Base-by-base conservation (phyloP, 2,329 filamentous ascomycete genomes). In the Pseudocercospora cruenta region DNA sequence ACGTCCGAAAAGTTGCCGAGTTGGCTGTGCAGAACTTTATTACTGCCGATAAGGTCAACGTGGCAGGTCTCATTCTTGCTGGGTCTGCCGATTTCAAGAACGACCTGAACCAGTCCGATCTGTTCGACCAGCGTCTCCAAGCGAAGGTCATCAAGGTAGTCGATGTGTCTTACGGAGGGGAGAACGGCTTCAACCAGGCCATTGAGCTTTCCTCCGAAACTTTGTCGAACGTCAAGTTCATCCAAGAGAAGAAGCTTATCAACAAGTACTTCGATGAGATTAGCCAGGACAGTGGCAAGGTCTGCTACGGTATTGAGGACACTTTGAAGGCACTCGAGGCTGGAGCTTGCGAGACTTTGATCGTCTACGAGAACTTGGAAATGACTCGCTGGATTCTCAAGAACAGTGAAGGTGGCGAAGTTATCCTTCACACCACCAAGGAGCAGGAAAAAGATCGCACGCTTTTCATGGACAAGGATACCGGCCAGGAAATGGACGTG, bases 11-110 rank as follows among this genome's bases (percentile, higher is more conserved):
- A 84, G 96, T 99, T 69, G 93, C 95, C 76, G 95, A 99, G 81
- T 82, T 97, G 83, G 95, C 95, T 39, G 95, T 99, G 61, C 96
- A 99, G 82, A 98, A 98, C 82, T 99, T 96, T 82, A 97, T 99
- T 81, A 97, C 94, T 76, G 91, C 90, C 79, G 95, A 99, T 86
- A 99, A 98, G 85, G 92, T 96, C 82, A 99, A 99, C 80, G 94
- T 98, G 58, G 93, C 92, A 67, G 96, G 95, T 76, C 83, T 99
- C 68, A 96, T 99, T 78, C 87, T 99, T 70, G 95, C 95, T 70
- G 95, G 95, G 85, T 97, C 93, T 36, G 95, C 95, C 78, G 95
- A 99, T 82, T 99, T 99, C 90, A 99, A 99, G 86, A 98, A 96
- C 82, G 95, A 99, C 78, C 86, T 99, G 62, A 98, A 98, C 82